Evolutionary conservation across 176 grass and related monocot genomes (phyloP).

Genomic region (Eleusine indica): DNA sequence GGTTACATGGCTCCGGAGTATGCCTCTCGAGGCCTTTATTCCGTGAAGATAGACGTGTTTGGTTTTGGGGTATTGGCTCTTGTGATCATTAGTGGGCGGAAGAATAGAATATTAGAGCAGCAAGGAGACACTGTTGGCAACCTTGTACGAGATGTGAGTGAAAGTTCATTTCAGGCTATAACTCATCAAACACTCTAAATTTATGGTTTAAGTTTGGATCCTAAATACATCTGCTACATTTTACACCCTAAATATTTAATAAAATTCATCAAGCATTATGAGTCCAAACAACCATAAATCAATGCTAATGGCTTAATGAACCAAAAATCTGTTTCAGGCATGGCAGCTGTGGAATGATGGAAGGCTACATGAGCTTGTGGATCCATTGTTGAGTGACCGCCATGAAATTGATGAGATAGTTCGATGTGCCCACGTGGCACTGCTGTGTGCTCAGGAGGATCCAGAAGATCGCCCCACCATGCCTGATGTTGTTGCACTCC

Average conservation of each 20-base stretch:
- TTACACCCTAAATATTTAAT: background rate
- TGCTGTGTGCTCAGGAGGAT: constrained; percentile 60
- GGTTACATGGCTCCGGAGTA: constrained; percentile 48
- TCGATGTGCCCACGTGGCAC: constrained; percentile 37
- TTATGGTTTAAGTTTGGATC: too few species aligned
- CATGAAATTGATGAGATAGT: constrained; percentile 23
- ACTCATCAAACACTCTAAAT: too few species aligned
- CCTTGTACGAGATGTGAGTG: constrained; percentile 41
- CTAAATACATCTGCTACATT: background rate
- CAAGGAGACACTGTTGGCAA: constrained; percentile 27
- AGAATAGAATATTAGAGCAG: constrained; percentile 16
- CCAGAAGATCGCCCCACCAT: constrained; percentile 47
- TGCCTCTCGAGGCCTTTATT: constrained; percentile 40
- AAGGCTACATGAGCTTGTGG: constrained; percentile 43
- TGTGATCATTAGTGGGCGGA: constrained; percentile 34
- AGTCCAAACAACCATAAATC: background rate
- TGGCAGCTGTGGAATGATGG: constrained; percentile 49
- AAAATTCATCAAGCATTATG: background rate
- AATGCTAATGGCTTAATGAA: background rate
- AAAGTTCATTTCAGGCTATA: background rate
- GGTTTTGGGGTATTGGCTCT: constrained; percentile 46
- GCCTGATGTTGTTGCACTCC: constrained; percentile 34
- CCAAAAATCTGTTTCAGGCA: constrained; percentile 33
- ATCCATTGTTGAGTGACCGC: constrained; percentile 21
- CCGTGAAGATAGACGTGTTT: constrained; percentile 49